Evolutionary conservation across 129 eudicot genomes (phyloP), one percentile per base, ranked within the genome.

Genomic region (Flaveria sonorensis): DNA sequence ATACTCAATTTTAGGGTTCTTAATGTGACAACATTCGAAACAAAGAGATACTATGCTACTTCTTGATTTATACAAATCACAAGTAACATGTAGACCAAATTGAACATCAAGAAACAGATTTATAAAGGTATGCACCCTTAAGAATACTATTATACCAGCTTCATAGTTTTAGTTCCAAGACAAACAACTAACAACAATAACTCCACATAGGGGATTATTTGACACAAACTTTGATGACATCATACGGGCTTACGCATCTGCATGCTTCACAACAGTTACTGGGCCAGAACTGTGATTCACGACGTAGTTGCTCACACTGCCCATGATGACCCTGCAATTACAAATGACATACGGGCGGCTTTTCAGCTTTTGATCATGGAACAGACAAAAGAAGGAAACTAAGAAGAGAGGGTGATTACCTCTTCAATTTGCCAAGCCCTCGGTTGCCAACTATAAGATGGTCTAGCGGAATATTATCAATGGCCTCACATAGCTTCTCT

Each of bases 301-400:
- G 50, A 90, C 97, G 53, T 82, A 81, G 80, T 88, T 90, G 91
- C 97, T 93, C 13, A 93, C 98, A 46, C 98, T 90, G 5, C 98
- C 98, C 86, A 93, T 75, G 30, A 93, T 78, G 16, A 83, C 96
- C 96, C 96, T 92, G 89, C 61, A 52, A 18, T 28, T 65, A 73
- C 59, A 55, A 65, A 52, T n/a, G 15, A 26, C 56, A 23, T 28
- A 23, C 7, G 13, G 7, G 40, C 40, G 40, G 7, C 1, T 36
- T 36, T 2, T 55, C 8, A 55, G 62, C 12, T 19, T 74, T 43
- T 8, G 10, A 48, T 21, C 51, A 69, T 67, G 72, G 1, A 14
- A 13, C 7, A 36, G 40, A 36, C 40, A 36, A 36, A 36, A 36
- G 8, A 36, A 6, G 39, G 8, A 48, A 48, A 51, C 26, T 9